Evolutionary conservation across 345 rosid genomes (phyloP), one percentile per base, ranked within the genome.

Genomic region (Excoecaria cochinchinensis): DNA sequence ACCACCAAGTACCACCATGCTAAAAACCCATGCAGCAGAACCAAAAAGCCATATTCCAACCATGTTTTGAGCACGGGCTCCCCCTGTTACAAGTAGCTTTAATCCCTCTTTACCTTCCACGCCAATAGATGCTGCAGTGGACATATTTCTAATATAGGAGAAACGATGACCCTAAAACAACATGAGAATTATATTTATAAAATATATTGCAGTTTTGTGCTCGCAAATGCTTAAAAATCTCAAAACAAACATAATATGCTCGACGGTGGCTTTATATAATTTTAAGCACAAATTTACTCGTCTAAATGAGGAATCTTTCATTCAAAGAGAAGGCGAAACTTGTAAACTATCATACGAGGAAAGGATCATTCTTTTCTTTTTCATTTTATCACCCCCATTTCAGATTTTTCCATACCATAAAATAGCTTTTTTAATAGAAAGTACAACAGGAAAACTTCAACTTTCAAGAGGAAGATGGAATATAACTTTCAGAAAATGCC

Each of bases 41-140:
- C 98, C 90, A 71, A 95, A 93, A 71, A 95, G 92, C 99, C 99
- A 95, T 57, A 87, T 86, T 4, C 94, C 99, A 21, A 95, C 97
- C 87, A 84, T 70, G 84, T 95, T 95, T 77, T 85, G 98, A 75
- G 97, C 97, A 72, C 74, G 88, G 4, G 94, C 84, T 16, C 98
- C 99, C 77, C 92, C 99, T 42, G 69, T 74, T 71, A 95, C 99
- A 3, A 91, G 85, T 25, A 89, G 75, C 86, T 85, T 95, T 79
- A 90, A 51, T 44, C 98, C 97, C 80, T 88, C 91, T 1, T 44
- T 44, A 78, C 76, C 81, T 78, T 77, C 89, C 65, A 74, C 47
- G 4, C 82, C 83, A 66, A 74, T 77, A 62, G 93, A 80, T 31
- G 92, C 87, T 46, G 79, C 68, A 52, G 84, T 84, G 25, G 94